Percentiles rank a stretch among this genome's conserved stretches.
phyloP scores from a whole-genome alignment of 495 filamentous ascomycete genomes.

The Saxophila tyrrhenica region DNA sequence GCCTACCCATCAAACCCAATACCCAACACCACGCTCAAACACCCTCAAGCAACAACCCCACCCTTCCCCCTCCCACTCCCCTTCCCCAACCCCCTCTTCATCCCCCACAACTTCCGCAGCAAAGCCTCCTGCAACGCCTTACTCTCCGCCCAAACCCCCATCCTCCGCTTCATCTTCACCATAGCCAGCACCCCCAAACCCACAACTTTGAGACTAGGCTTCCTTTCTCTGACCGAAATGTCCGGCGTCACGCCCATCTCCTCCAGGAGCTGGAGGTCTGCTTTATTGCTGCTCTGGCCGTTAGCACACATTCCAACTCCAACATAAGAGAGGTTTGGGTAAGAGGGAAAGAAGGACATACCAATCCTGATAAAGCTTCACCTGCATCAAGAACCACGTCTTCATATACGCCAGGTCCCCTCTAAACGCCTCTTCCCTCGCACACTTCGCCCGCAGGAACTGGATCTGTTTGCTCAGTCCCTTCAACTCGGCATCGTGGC shows the following conservation, averaged over 20 bases:
- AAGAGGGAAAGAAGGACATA: slow-evolving; percentile 38
- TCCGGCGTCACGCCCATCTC: slow-evolving; percentile 59
- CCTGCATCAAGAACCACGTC: slow-evolving; percentile 63
- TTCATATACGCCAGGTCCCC: slow-evolving; percentile 69
- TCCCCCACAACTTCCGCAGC: slow-evolving; percentile 12
- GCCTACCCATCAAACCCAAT: no score
- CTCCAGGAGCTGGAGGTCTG: slow-evolving; percentile 71
- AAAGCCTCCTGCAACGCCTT: slow-evolving; percentile 25
- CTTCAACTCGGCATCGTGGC: slow-evolving; percentile 68
- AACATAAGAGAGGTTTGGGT: background rate
- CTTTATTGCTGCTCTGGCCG: slow-evolving; percentile 61
- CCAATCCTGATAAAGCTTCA: slow-evolving; percentile 75
- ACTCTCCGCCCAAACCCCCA: slow-evolving; percentile 35
- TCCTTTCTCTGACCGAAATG: slow-evolving; percentile 30
- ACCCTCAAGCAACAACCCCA: no score
- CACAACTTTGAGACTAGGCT: slow-evolving; percentile 37
- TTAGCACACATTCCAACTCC: slow-evolving; percentile 8
- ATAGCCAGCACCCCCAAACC: slow-evolving; percentile 42
- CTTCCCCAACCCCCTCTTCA: background rate
- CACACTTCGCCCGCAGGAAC: slow-evolving; percentile 68
- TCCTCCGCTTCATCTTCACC: slow-evolving; percentile 44
- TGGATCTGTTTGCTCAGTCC: slow-evolving; percentile 81
- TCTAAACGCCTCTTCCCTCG: slow-evolving; percentile 70
- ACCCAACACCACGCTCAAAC: no score
- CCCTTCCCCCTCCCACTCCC: background rate